Conservation (phyloP, 148 eudicot species). For the Gaultheria prostrata region DNA sequence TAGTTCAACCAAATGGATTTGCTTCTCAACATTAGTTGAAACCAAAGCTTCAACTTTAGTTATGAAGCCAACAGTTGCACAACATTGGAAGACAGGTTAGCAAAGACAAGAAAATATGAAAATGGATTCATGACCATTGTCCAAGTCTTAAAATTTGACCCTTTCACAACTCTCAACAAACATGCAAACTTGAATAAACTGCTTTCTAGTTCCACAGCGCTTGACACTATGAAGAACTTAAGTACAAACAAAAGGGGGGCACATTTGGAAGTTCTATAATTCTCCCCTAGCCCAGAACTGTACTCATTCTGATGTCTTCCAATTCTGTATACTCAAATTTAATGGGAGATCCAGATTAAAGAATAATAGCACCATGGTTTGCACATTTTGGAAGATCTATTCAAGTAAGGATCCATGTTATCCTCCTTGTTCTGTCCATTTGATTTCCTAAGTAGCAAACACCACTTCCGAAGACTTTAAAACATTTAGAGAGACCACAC, state of each 20-base stretch:
- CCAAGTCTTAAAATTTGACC: neutral
- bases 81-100: neutral
- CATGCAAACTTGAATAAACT: neutral
- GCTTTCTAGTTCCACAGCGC: too few relatives aligned
- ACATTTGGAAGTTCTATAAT: too few relatives aligned
- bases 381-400: neutral
- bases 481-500: neutral
- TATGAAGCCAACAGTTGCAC: neutral
- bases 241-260: too few relatives aligned
- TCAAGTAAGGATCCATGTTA: neutral
- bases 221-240: too few relatives aligned
- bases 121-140: neutral
- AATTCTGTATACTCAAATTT: too few relatives aligned
- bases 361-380: neutral
- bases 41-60: neutral
- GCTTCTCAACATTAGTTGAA: neutral
- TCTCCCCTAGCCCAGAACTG: too few relatives aligned
- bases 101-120: neutral
- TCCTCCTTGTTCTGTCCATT: neutral
- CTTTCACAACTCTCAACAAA: neutral
- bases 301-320: too few relatives aligned
- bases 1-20: neutral
- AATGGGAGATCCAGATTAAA: neutral
- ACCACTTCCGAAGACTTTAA: conserved; percentile 2
- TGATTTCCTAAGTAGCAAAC: neutral